These are phyloP conservation scores for Alternaria burnsii DNA, from an alignment of 2,329 filamentous ascomycete species.

Conservation along the genomic window DNA sequence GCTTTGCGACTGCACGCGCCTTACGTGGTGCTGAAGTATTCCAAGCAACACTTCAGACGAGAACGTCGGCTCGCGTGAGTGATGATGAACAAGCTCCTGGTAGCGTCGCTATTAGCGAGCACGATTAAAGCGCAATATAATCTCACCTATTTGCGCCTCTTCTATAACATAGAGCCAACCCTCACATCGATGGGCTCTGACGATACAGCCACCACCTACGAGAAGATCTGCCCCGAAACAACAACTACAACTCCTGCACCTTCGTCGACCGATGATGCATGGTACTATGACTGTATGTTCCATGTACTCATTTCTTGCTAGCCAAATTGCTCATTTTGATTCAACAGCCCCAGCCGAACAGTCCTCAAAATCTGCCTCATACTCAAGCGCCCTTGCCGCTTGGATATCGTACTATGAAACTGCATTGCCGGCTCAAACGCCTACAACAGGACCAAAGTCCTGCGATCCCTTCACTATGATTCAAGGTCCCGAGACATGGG, in stretches of 20 bases:
- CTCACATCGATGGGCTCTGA: constrained; percentile 8
- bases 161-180: too few species aligned
- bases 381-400: too few species aligned
- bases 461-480: too few species aligned
- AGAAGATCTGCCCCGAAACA: constrained; percentile 4
- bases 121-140: constrained; percentile 8
- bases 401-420: too few species aligned
- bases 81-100: not conserved
- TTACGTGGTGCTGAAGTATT: not conserved
- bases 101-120: not conserved
- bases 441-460: too few species aligned
- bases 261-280: not conserved
- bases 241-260: not conserved
- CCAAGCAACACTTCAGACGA: not conserved
- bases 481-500: constrained; percentile 16
- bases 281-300: too few species aligned
- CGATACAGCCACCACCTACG: constrained; percentile 16
- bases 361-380: not conserved
- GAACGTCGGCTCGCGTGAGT: not conserved
- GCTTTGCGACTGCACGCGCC: not conserved
- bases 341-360: not conserved
- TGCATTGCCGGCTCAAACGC: too few species aligned
- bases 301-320: rapidly evolving
- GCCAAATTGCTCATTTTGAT: not conserved
- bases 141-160: too few species aligned